phyloP scores from a whole-genome alignment of 305 asterid genomes.

The Plantago lanceolata region DNA sequence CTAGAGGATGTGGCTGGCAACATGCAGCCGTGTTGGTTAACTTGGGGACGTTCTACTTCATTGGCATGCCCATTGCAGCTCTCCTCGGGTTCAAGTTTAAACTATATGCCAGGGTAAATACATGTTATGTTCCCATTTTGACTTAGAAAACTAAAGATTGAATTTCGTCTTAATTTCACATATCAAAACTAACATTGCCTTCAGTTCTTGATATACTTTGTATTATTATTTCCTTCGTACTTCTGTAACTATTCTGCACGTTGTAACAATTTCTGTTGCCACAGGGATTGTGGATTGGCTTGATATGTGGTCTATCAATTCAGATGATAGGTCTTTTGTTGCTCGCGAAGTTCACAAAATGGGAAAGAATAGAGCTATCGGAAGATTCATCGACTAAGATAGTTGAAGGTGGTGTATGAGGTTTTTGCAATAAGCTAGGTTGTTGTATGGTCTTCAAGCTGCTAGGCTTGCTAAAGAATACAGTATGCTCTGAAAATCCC shows the following conservation, averaged over 20 bases:
- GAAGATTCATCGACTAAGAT: constrained; percentile 15
- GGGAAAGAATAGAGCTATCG: constrained; percentile 35
- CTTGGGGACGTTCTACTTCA: constrained; percentile 29
- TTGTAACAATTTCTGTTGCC: not conserved
- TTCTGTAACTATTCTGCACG: not conserved
- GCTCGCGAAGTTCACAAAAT: constrained; percentile 36
- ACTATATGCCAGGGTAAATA: constrained; percentile 32
- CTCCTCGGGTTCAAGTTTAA: constrained; percentile 31
- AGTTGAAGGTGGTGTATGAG: constrained; percentile 9
- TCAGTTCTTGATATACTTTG: too few species aligned
- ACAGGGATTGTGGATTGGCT: constrained; percentile 60
- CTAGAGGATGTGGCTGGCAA: constrained; percentile 44
- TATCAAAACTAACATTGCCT: too few species aligned
- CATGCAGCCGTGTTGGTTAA: constrained; percentile 30
- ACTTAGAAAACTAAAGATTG: too few species aligned
- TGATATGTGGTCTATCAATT: constrained; percentile 41
- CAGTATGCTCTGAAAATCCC: not conserved
- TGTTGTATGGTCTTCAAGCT: not conserved
- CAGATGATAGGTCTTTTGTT: constrained; percentile 36
- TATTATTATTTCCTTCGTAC: too few species aligned
- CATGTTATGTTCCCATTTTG: too few species aligned
- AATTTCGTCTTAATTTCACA: too few species aligned
- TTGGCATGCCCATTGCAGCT: constrained; percentile 36
- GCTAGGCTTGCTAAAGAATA: not conserved
- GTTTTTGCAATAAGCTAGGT: not conserved